Conservation (phyloP, 2,329 filamentous ascomycete genomes). For the Colletotrichum tropicale region DNA sequence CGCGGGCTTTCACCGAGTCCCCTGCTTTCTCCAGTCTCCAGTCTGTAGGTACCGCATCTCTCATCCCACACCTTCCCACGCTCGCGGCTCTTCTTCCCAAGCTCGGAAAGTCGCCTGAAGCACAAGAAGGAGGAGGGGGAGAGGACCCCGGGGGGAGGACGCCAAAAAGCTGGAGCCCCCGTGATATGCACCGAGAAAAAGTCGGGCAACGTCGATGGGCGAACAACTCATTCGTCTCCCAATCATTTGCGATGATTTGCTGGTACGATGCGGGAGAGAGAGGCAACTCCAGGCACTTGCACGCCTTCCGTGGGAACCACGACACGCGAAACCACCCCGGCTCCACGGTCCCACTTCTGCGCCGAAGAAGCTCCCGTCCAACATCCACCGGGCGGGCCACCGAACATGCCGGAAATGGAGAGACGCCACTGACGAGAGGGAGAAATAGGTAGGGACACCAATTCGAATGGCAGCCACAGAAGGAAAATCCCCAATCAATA, state of each 20-base stretch:
- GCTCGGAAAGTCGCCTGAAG: neutral
- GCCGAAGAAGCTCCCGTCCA: conserved; percentile 19
- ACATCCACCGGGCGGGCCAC: conserved; percentile 16
- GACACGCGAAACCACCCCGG: conserved; percentile 10
- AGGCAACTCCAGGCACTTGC: neutral
- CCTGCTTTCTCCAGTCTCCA: neutral
- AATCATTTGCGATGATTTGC: neutral
- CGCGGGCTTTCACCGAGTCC: neutral
- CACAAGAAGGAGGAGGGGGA: neutral
- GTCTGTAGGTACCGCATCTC: neutral
- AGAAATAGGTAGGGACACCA: neutral
- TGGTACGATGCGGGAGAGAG: neutral
- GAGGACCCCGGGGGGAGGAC: neutral
- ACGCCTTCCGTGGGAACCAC: neutral
- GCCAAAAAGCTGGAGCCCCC: neutral
- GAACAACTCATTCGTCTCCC: neutral
- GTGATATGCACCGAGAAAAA: neutral
- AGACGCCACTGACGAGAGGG: neutral
- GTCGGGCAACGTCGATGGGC: neutral
- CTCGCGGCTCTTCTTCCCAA: neutral
- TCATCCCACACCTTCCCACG: neutral
- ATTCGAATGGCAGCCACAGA: neutral
- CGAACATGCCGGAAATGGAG: conserved; percentile 17
- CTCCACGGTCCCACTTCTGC: conserved; percentile 18
- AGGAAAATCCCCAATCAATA: neutral